Evolutionary conservation across 352 stramenopile genomes (phyloP).

Genomic region (Pythium rhizo-oryzae): DNA sequence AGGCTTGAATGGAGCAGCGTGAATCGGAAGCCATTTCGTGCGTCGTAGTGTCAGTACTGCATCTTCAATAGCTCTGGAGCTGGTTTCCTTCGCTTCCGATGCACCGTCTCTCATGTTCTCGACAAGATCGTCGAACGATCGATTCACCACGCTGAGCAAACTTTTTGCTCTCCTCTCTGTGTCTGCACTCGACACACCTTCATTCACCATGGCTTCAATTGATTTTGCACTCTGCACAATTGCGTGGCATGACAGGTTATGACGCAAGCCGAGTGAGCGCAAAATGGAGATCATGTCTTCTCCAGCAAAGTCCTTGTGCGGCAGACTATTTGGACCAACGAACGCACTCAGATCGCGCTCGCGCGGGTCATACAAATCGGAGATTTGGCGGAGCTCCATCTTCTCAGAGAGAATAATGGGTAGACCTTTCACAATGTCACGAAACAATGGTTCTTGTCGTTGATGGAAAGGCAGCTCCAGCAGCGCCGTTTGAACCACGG

Average conservation of each 20-base stretch:
- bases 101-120: conserved; percentile 9
- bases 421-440: conserved; percentile 40
- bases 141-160: conserved; percentile 73
- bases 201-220: conserved; percentile 48
- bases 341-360: conserved; percentile 63
- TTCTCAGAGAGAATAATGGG: conserved; percentile 64
- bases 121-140: conserved; percentile 73
- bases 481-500: conserved; percentile 51
- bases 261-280: conserved; percentile 55
- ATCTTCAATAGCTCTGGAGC: conserved; percentile 4
- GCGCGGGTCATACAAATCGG: conserved; percentile 72
- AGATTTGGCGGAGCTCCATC: conserved; percentile 46
- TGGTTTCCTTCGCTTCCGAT: not conserved
- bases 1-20: conserved; percentile 5
- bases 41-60: conserved; percentile 6
- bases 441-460: conserved; percentile 51
- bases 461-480: conserved; percentile 58
- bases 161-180: conserved; percentile 52
- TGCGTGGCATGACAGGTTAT: conserved; percentile 64
- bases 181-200: conserved; percentile 19
- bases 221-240: conserved; percentile 70
- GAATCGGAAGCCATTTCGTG: conserved; percentile 28
- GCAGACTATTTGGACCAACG: conserved; percentile 71
- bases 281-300: conserved; percentile 55
- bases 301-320: conserved; percentile 49